Evolutionary conservation across 306 rosid species (phyloP).

Genomic region (Ormosia emarginata): DNA sequence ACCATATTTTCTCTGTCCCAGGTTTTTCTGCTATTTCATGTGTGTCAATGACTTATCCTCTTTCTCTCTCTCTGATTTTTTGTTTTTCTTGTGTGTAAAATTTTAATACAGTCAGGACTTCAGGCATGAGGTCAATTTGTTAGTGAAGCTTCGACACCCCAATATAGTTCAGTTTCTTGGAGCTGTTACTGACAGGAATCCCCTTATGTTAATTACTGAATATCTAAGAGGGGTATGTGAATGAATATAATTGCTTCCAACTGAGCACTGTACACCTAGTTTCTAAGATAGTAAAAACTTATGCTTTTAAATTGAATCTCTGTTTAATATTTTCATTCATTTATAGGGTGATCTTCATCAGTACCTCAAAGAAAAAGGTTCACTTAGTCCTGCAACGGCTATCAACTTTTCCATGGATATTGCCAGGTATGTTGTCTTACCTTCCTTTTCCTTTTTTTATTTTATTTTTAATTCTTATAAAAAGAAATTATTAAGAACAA

Average conservation of each 20-base stretch:
- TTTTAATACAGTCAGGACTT: slow-evolving; percentile 79
- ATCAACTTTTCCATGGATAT: slow-evolving; percentile 85
- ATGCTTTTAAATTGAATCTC: slow-evolving; percentile 31
- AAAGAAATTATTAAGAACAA: background rate
- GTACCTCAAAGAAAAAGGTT: slow-evolving; percentile 87
- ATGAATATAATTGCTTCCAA: slow-evolving; percentile 15
- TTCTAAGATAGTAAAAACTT: background rate
- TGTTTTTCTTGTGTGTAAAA: background rate
- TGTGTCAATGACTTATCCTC: background rate
- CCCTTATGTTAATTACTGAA: slow-evolving; percentile 93
- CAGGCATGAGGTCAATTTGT: slow-evolving; percentile 90
- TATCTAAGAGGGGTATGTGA: slow-evolving; percentile 86
- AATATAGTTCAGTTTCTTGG: slow-evolving; percentile 99
- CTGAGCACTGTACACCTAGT: slow-evolving; percentile 5
- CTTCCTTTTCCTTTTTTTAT: background rate
- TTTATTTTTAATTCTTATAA: background rate
- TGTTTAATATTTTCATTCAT: slow-evolving; percentile 19
- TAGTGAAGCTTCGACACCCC: slow-evolving; percentile 99
- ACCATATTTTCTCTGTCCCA: background rate
- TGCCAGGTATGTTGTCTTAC: slow-evolving; percentile 57
- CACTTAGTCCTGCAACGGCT: slow-evolving; percentile 73
- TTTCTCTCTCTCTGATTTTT: background rate
- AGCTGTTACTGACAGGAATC: slow-evolving; percentile 96
- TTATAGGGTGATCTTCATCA: slow-evolving; percentile 95
- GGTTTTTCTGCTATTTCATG: background rate